A percentile compares a stretch with the other conserved stretches of the same genome.
phyloP scores from a whole-genome alignment of 306 rosid species.

The Lagenaria siceraria region DNA sequence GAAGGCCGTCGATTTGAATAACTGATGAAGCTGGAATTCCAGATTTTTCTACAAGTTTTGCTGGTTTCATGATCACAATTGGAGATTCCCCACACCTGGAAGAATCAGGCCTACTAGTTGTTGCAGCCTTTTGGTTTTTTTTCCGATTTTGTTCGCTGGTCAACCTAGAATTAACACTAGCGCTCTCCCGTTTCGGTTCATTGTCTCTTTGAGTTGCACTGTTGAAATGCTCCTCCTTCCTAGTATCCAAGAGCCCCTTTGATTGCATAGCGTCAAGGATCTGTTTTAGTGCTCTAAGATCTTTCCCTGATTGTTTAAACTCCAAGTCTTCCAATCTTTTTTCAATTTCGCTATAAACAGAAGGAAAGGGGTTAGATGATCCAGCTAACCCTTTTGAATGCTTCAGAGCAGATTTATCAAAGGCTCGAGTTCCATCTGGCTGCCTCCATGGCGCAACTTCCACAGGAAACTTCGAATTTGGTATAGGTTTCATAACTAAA shows the following conservation, averaged over 20 bases:
- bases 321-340: constrained; percentile 78
- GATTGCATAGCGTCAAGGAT: constrained; percentile 78
- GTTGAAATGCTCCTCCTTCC: constrained; percentile 39
- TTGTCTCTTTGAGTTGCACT: constrained; percentile 33
- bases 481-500: constrained; percentile 67
- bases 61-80: constrained; percentile 91
- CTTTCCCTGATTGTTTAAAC: constrained; percentile 82
- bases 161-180: constrained; percentile 32
- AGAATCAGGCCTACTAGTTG: constrained; percentile 34
- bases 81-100: constrained; percentile 55
- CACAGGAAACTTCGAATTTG: constrained; percentile 65
- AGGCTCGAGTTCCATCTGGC: constrained; percentile 49
- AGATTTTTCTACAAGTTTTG: constrained; percentile 60
- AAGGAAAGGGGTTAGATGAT: constrained; percentile 42
- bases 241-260: constrained; percentile 62
- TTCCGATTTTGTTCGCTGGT: constrained; percentile 27
- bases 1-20: constrained; percentile 31
- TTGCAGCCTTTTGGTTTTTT: constrained; percentile 24
- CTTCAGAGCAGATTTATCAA: constrained; percentile 31
- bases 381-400: constrained; percentile 30
- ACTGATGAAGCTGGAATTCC: constrained; percentile 45
- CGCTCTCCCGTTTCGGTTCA: constrained; percentile 27
- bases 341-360: constrained; percentile 82
- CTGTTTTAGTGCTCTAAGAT: constrained; percentile 86
- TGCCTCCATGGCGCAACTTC: constrained; percentile 94